A percentile compares a stretch with the other conserved stretches of the same genome.
Conservation (phyloP, 2,329 filamentous ascomycete genomes). For the Trichoderma sp. region DNA sequence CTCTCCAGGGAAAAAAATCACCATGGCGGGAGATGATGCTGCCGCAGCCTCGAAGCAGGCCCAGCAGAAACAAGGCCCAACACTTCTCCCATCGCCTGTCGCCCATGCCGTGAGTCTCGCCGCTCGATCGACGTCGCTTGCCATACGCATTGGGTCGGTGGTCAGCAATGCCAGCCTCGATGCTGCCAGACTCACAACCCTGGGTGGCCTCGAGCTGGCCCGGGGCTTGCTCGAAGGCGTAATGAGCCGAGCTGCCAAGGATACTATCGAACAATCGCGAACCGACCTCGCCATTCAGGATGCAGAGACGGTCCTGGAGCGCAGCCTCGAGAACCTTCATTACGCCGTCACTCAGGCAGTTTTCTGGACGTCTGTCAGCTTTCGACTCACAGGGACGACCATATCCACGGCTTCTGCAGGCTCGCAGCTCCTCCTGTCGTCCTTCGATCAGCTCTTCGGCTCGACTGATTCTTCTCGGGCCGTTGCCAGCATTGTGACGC, state of each 20-base stretch:
- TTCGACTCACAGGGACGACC: slow-evolving; percentile 59
- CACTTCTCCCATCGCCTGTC: slow-evolving; percentile 59
- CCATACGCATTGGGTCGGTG: slow-evolving; percentile 56
- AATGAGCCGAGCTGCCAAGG: slow-evolving; percentile 55
- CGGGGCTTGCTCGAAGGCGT: slow-evolving; percentile 58
- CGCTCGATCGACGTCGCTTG: slow-evolving; percentile 61
- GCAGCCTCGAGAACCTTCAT: slow-evolving; percentile 59
- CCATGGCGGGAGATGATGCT: slow-evolving; percentile 1
- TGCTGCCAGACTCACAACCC: slow-evolving; percentile 57
- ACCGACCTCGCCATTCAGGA: slow-evolving; percentile 54
- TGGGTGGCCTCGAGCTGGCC: slow-evolving; percentile 60
- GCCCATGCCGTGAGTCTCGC: slow-evolving; percentile 63
- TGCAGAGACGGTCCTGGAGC: slow-evolving; percentile 59
- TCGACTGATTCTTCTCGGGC: slow-evolving; percentile 70
- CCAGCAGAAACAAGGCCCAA: slow-evolving; percentile 37
- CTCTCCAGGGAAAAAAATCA: neutral
- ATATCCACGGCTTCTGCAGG: slow-evolving; percentile 58
- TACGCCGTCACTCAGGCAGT: slow-evolving; percentile 60
- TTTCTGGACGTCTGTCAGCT: slow-evolving; percentile 64
- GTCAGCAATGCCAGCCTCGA: slow-evolving; percentile 56
- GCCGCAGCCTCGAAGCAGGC: slow-evolving; percentile 9
- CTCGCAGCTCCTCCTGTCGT: slow-evolving; percentile 60
- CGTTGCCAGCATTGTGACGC: slow-evolving; percentile 66
- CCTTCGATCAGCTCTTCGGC: slow-evolving; percentile 66
- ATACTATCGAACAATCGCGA: slow-evolving; percentile 49